Conservation (phyloP, 176 grass and related monocot species). For the Bonia amplexicaulis region DNA sequence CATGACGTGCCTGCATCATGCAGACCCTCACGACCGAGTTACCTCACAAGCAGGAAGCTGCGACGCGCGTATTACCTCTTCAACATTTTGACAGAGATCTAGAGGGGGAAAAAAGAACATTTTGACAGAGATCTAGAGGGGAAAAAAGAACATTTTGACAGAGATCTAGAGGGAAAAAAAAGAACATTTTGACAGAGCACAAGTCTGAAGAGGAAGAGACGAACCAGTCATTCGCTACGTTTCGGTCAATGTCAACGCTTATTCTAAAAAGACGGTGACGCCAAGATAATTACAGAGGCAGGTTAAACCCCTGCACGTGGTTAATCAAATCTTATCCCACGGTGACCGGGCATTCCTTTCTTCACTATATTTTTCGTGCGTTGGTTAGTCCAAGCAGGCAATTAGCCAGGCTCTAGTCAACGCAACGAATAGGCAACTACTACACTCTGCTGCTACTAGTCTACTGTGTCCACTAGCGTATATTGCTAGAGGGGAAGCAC, state of each 20-base stretch:
- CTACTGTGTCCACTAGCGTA: background rate
- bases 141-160: background rate
- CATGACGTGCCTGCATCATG: slow-evolving; percentile 28
- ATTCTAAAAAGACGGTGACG: background rate
- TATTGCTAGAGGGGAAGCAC: background rate
- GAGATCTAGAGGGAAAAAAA: too few relatives aligned
- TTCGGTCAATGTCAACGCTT: background rate
- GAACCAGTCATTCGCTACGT: background rate
- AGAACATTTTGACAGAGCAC: background rate
- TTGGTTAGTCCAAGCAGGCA: background rate
- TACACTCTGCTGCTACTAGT: background rate
- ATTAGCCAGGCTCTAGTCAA: background rate
- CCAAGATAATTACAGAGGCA: background rate
- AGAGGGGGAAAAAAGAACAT: too few relatives aligned
- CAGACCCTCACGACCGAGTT: background rate
- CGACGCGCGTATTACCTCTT: slow-evolving; percentile 6
- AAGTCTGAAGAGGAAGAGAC: background rate
- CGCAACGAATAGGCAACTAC: background rate
- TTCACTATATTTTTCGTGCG: background rate
- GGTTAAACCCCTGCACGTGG: background rate
- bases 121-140: too few relatives aligned
- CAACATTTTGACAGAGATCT: background rate
- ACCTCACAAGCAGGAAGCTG: background rate
- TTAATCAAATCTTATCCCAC: background rate
- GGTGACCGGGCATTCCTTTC: background rate